Conservation (phyloP, 2,329 filamentous ascomycete genomes). For the Fusarium euwallaceae region DNA sequence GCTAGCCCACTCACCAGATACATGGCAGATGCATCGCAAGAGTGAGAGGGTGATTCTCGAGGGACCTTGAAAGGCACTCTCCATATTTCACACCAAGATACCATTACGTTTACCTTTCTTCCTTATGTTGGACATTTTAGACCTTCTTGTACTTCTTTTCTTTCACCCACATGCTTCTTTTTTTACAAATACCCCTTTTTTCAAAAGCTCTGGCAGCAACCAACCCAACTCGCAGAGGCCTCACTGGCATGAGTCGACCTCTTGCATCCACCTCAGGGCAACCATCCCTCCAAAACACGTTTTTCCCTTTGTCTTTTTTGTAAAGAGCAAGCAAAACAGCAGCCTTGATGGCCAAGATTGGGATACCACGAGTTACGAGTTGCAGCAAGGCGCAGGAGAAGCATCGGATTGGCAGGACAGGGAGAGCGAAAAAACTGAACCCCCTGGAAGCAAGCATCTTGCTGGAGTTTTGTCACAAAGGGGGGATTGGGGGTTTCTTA, state of each 20-base stretch:
- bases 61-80: conserved; percentile 37
- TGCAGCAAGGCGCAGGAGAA: conserved; percentile 43
- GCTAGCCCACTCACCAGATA: conserved; percentile 48
- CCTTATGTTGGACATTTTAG: not conserved
- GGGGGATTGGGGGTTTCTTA: conserved; percentile 15
- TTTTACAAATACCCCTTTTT: conserved; percentile 17
- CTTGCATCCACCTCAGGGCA: conserved; percentile 23
- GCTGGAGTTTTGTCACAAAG: conserved; percentile 36
- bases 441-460: conserved; percentile 25
- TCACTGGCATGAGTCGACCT: conserved; percentile 35
- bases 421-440: conserved; percentile 8
- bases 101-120: not conserved
- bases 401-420: conserved; percentile 29
- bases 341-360: conserved; percentile 32
- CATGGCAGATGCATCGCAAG: conserved; percentile 65
- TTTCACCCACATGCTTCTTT: not conserved
- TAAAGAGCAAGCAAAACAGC: conserved; percentile 19
- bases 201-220: conserved; percentile 33
- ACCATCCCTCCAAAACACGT: conserved; percentile 12
- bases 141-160: conserved; percentile 9
- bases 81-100: not conserved
- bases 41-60: conserved; percentile 63
- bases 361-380: conserved; percentile 37
- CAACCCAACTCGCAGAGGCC: conserved; percentile 4
- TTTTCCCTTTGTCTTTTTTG: conserved; percentile 41